Evolutionary conservation across 768 basidiomycete species (phyloP).

Genomic region (Kwoniella pini): DNA sequence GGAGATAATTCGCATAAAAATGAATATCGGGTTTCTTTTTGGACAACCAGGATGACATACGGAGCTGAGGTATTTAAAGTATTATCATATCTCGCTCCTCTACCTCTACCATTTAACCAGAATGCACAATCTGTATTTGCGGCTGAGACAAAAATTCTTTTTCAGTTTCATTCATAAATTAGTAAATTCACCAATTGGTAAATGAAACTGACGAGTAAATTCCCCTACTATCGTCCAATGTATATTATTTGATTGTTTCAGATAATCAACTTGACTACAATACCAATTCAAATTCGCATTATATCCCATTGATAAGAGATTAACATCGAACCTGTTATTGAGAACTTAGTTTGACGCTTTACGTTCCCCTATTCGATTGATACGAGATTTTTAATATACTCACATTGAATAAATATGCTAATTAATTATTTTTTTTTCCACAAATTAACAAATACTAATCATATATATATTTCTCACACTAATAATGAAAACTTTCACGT

Average conservation of each 20-base stretch:
- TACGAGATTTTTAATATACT: slow-evolving; percentile 5
- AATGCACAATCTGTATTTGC: slow-evolving; percentile 61
- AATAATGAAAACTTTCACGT: too few species aligned
- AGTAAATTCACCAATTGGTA: not conserved
- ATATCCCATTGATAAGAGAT: slow-evolving; percentile 41
- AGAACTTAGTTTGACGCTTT: not conserved
- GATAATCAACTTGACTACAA: slow-evolving; percentile 36
- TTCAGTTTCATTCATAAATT: not conserved
- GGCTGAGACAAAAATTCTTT: slow-evolving; percentile 13
- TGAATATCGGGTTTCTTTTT: not conserved
- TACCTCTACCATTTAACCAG: slow-evolving; percentile 80
- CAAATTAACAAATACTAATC: too few species aligned
- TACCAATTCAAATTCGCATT: slow-evolving; percentile 41
- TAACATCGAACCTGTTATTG: slow-evolving; percentile 31
- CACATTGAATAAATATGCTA: slow-evolving; percentile 53
- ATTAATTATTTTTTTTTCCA: too few species aligned
- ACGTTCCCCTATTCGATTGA: too few species aligned
- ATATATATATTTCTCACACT: too few species aligned
- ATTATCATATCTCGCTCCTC: slow-evolving; percentile 66
- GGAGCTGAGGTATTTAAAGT: slow-evolving; percentile 32
- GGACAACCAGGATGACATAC: slow-evolving; percentile 27
- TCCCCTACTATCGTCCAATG: slow-evolving; percentile 87
- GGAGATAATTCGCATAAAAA: too few species aligned
- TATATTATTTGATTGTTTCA: slow-evolving; percentile 56
- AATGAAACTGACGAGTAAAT: slow-evolving; percentile 62